Conservation (phyloP, 805 yeast species). For the Tetrapisispora fleetii region DNA sequence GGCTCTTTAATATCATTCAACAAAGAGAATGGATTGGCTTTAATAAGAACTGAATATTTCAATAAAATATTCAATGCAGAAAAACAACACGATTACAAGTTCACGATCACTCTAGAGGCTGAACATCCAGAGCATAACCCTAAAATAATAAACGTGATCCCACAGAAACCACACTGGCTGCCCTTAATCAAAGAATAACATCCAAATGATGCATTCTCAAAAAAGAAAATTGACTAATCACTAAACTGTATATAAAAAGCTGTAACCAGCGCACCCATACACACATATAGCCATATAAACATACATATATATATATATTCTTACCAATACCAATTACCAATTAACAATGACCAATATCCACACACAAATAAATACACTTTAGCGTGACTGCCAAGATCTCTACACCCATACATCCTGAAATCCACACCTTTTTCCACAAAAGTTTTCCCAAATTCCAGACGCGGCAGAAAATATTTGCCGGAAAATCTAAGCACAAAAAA, state of each 20-base stretch:
- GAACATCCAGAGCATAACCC: not conserved
- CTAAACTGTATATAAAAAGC: not conserved
- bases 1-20: slow-evolving; percentile 52
- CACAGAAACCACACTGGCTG: slow-evolving; percentile 23
- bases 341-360: too few species aligned
- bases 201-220: not conserved
- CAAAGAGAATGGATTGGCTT: slow-evolving; percentile 58
- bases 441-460: too few species aligned
- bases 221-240: too few species aligned
- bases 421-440: too few species aligned
- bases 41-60: slow-evolving; percentile 42
- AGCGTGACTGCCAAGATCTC: not conserved
- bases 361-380: too few species aligned
- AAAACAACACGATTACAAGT: not conserved
- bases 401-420: not conserved
- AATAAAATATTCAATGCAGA: not conserved
- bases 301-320: too few species aligned
- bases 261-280: not conserved
- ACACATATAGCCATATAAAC: not conserved
- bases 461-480: too few species aligned
- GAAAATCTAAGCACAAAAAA: too few species aligned
- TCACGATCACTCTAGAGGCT: not conserved
- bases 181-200: slow-evolving; percentile 5
- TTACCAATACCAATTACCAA: not conserved
- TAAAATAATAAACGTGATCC: slow-evolving; percentile 8